Conservation (phyloP, 352 stramenopile genomes). For the Nothophytophthora sp. region DNA sequence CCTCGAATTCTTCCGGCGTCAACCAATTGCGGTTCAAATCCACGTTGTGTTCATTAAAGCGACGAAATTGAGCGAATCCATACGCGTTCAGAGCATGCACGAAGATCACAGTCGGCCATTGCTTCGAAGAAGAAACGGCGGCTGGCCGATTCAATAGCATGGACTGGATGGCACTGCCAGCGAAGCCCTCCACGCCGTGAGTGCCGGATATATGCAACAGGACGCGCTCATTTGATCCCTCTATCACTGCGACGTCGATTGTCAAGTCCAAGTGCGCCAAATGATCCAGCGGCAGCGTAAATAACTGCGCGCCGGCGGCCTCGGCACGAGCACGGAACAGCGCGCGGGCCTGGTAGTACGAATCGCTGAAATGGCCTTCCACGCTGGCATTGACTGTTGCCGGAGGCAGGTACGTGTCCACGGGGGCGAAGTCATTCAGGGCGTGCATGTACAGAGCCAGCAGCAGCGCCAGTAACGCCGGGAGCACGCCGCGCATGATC, state of each 20-base stretch:
- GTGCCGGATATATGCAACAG: slow-evolving; percentile 82
- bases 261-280: slow-evolving; percentile 50
- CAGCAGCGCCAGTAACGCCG: slow-evolving; percentile 17
- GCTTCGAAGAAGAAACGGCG: background rate
- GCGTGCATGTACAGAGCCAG: slow-evolving; percentile 37
- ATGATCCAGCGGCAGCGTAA: slow-evolving; percentile 47
- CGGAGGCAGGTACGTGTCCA: slow-evolving; percentile 36
- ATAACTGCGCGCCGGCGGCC: slow-evolving; percentile 38
- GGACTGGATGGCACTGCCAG: slow-evolving; percentile 82
- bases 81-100: slow-evolving; percentile 94
- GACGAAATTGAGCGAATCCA: slow-evolving; percentile 87
- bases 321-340: slow-evolving; percentile 52
- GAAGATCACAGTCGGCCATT: slow-evolving; percentile 82
- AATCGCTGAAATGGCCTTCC: slow-evolving; percentile 52
- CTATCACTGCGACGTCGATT: slow-evolving; percentile 69
- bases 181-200: slow-evolving; percentile 83
- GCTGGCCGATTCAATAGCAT: slow-evolving; percentile 37
- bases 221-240: slow-evolving; percentile 42
- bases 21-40: slow-evolving; percentile 95
- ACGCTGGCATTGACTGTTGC: slow-evolving; percentile 23
- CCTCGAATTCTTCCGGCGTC: slow-evolving; percentile 45
- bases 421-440: slow-evolving; percentile 50
- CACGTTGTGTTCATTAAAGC: slow-evolving; percentile 94
- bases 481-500: background rate
- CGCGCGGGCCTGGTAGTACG: slow-evolving; percentile 65